A percentile compares a stretch with the other conserved stretches of the same genome.
Conservation (phyloP, 805 yeast species). For the Ogataea philodendri region DNA sequence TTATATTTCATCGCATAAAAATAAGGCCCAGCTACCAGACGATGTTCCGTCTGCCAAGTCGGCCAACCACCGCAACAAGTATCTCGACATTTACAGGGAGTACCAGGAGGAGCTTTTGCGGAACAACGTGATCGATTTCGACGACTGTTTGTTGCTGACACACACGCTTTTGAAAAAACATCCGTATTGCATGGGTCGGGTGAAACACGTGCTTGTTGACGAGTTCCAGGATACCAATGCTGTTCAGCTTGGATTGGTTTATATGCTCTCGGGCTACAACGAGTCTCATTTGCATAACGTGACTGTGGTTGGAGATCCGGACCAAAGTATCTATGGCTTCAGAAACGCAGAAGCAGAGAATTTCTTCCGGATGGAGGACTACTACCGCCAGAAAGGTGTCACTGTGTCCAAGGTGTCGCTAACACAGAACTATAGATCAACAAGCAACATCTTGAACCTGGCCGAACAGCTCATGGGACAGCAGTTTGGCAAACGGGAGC, state of each 20-base stretch:
- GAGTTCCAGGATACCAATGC: conserved; percentile 92
- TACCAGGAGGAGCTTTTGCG: conserved; percentile 51
- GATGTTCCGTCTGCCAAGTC: conserved; percentile 29
- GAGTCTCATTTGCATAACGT: conserved; percentile 48
- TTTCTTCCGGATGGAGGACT: conserved; percentile 52
- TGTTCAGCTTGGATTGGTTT: conserved; percentile 70
- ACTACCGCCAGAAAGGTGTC: conserved; percentile 27
- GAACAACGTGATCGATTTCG: conserved; percentile 66
- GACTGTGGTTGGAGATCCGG: conserved; percentile 95
- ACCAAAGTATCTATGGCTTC: conserved; percentile 90
- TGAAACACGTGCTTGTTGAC: conserved; percentile 79
- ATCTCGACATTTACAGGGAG: conserved; percentile 42
- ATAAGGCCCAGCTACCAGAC: conserved; percentile 47
- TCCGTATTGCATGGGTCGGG: conserved; percentile 45
- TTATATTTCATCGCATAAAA: conserved; percentile 56
- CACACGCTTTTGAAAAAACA: conserved; percentile 43
- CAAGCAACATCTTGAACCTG: conserved; percentile 58
- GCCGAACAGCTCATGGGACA: conserved; percentile 67
- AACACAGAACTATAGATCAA: conserved; percentile 77
- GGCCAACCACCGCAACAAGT: conserved; percentile 29
- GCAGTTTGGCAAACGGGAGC: conserved; percentile 45
- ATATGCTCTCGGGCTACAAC: conserved; percentile 45
- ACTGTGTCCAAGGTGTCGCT: conserved; percentile 40
- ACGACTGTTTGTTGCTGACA: conserved; percentile 68
- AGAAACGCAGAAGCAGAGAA: conserved; percentile 74